Conservation (phyloP, 1,139 yeast genomes). For the Candida buenavistaensis region DNA sequence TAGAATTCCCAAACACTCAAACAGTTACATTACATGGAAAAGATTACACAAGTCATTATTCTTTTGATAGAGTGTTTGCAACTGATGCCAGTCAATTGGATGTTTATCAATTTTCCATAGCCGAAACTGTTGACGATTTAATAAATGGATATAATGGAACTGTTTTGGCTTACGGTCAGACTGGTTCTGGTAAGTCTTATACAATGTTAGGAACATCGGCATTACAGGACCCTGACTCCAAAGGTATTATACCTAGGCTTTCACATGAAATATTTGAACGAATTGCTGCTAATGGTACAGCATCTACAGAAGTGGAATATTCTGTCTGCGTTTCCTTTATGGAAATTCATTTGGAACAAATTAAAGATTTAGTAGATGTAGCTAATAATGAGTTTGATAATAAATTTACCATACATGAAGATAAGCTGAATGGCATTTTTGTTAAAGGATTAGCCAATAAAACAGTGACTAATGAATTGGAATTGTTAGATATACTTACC, state of each 20-base stretch:
- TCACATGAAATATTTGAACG: constrained; percentile 62
- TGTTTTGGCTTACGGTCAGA: constrained; percentile 84
- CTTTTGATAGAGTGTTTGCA: constrained; percentile 69
- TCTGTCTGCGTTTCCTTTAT: constrained; percentile 71
- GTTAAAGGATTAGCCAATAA: constrained; percentile 68
- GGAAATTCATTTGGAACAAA: constrained; percentile 82
- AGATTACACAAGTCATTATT: constrained; percentile 42
- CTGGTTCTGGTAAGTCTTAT: constrained; percentile 84
- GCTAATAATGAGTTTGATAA: constrained; percentile 30
- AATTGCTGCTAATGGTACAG: constrained; percentile 41
- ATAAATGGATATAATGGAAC: constrained; percentile 84
- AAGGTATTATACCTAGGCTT: constrained; percentile 75
- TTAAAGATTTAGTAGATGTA: constrained; percentile 56
- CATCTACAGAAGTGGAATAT: constrained; percentile 56
- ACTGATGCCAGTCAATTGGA: constrained; percentile 53
- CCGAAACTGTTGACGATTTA: constrained; percentile 63
- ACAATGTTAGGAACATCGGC: constrained; percentile 71
- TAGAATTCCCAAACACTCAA: constrained; percentile 22
- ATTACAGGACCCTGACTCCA: constrained; percentile 26
- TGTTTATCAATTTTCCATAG: constrained; percentile 60
- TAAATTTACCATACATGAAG: constrained; percentile 63
- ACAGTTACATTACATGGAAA: constrained; percentile 30
- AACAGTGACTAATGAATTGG: constrained; percentile 58
- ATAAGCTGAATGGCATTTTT: constrained; percentile 62
- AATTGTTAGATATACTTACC: constrained; percentile 55